These are phyloP conservation scores for Neonectria neomacrospora DNA, from an alignment of 2,329 filamentous ascomycete genomes.

Conservation along the genomic window DNA sequence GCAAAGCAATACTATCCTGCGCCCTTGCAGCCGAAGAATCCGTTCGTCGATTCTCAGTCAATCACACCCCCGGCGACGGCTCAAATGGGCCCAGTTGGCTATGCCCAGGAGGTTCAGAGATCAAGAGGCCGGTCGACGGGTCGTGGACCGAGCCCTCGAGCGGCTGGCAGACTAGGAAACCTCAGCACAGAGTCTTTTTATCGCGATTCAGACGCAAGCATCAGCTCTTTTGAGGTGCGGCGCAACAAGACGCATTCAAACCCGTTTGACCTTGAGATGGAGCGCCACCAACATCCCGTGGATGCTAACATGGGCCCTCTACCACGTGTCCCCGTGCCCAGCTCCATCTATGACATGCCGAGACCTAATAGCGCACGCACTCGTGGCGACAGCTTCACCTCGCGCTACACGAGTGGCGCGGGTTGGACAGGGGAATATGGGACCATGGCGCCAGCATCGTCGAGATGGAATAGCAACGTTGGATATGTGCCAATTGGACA, in stretches of 20 bases:
- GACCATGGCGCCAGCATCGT: conserved; percentile 11
- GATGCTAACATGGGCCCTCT: conserved; percentile 33
- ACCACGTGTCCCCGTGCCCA: conserved; percentile 37
- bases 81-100: conserved; percentile 52
- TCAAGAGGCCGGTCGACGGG: conserved; percentile 60
- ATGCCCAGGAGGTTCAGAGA: conserved; percentile 59
- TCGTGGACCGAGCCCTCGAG: conserved; percentile 42
- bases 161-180: conserved; percentile 46
- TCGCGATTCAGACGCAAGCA: conserved; percentile 54
- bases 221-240: conserved; percentile 57
- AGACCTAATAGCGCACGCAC: conserved; percentile 61
- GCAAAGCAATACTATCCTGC: conserved; percentile 53
- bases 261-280: conserved; percentile 71
- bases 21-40: conserved; percentile 47
- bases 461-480: conserved; percentile 22
- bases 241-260: conserved; percentile 71
- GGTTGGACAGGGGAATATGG: conserved; percentile 10
- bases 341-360: conserved; percentile 41
- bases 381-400: conserved; percentile 48
- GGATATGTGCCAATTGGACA: conserved; percentile 24
- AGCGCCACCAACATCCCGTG: conserved; percentile 37
- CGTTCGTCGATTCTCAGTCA: conserved; percentile 63
- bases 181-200: conserved; percentile 48
- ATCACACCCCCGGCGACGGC: conserved; percentile 44
- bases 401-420: conserved; percentile 62